phyloP scores from a whole-genome alignment of 495 filamentous ascomycete species.

The Tuber borchii region DNA sequence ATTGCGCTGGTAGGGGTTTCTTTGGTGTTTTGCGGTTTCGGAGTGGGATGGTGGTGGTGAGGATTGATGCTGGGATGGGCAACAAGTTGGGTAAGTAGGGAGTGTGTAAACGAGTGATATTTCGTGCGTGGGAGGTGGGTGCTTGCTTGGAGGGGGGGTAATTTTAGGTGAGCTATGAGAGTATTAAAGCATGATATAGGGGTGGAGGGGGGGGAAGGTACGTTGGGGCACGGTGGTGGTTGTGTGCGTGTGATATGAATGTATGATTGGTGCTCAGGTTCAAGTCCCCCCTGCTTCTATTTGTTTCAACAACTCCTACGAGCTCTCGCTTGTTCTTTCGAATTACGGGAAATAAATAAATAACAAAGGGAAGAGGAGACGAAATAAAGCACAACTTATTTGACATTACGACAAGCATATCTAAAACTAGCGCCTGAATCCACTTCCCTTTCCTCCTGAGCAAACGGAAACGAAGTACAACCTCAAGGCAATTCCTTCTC shows the following conservation, averaged over 20 bases:
- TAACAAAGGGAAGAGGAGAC: neutral
- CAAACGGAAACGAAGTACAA: conserved; percentile 18
- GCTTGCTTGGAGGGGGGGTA: neutral
- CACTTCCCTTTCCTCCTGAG: neutral
- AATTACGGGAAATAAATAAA: neutral
- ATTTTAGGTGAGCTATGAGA: neutral
- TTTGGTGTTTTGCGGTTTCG: too few species aligned
- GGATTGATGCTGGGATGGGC: neutral
- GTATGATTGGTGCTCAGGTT: neutral
- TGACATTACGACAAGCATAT: neutral
- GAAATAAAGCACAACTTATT: neutral
- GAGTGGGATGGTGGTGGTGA: neutral
- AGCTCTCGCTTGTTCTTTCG: neutral
- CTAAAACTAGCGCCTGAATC: neutral
- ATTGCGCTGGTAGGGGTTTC: too few species aligned
- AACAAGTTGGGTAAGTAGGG: neutral
- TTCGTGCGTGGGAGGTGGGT: neutral
- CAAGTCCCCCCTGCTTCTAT: neutral
- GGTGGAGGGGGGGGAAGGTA: neutral
- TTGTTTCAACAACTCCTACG: neutral
- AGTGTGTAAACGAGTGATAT: neutral
- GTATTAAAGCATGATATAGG: neutral
- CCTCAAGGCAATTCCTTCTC: conserved; percentile 7
- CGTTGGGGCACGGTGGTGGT: neutral
- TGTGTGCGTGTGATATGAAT: neutral